Evolutionary conservation across 2,329 filamentous ascomycete genomes (phyloP).

Genomic region (Neonectria punicea): DNA sequence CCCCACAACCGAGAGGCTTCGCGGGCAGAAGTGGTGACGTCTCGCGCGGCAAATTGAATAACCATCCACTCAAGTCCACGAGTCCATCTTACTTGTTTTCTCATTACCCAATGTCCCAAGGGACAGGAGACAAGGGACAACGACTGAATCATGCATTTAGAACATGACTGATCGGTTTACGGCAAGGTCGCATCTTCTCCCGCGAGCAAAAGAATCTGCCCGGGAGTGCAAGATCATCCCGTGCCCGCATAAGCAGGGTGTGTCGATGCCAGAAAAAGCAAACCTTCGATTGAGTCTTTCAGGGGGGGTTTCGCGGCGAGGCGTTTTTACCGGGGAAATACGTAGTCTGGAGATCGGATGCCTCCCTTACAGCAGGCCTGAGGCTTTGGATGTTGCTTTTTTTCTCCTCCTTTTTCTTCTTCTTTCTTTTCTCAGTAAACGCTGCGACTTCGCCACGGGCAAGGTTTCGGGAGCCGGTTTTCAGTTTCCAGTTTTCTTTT

Average conservation of each 20-base stretch:
- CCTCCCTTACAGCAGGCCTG: conserved; percentile 15
- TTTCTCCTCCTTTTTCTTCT: neutral
- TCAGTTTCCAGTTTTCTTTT: neutral
- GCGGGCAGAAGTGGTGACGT: conserved; percentile 11
- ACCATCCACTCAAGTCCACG: neutral
- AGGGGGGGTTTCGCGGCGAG: neutral
- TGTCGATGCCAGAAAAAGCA: neutral
- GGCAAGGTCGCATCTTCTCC: neutral
- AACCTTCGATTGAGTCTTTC: neutral
- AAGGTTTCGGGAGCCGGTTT: neutral
- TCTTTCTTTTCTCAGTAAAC: neutral
- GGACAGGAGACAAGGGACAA: neutral
- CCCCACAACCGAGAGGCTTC: neutral
- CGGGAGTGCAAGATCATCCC: neutral
- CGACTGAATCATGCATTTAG: neutral
- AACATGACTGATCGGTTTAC: neutral
- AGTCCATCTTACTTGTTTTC: neutral
- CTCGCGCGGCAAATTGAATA: conserved; percentile 13
- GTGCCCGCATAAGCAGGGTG: neutral
- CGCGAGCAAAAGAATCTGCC: too few species aligned
- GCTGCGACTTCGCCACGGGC: neutral
- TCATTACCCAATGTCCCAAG: neutral
- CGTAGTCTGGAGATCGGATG: neutral
- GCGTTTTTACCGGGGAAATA: neutral
- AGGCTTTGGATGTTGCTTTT: neutral